A percentile compares a stretch with the other conserved stretches of the same genome.
These are phyloP conservation scores for Ustilago curta DNA, from an alignment of 1,284 basidiomycete genomes.

Conservation along the genomic window DNA sequence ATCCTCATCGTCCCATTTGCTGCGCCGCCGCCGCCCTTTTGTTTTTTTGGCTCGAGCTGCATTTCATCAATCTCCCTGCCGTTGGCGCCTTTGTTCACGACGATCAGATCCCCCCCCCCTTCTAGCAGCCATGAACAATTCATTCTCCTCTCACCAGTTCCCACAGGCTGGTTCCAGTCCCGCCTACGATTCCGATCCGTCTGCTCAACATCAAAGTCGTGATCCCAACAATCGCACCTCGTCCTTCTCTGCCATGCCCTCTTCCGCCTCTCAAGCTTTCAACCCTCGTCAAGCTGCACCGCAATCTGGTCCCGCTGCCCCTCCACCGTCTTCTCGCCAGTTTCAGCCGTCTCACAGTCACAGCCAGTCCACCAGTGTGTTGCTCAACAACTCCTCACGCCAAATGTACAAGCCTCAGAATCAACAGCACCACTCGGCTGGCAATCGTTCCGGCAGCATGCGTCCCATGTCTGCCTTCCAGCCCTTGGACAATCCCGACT, in stretches of 20 bases:
- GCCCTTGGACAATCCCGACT: slow-evolving; percentile 58
- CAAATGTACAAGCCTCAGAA: slow-evolving; percentile 28
- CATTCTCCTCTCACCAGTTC: slow-evolving; percentile 23
- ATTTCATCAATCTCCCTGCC: neutral
- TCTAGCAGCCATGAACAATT: slow-evolving; percentile 29
- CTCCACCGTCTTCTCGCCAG: slow-evolving; percentile 8
- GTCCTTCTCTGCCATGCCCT: slow-evolving; percentile 15
- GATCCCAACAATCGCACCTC: slow-evolving; percentile 12
- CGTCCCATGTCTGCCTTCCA: slow-evolving; percentile 66
- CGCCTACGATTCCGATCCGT: slow-evolving; percentile 25
- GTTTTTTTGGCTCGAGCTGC: neutral
- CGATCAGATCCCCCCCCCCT: neutral
- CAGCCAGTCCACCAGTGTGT: slow-evolving; percentile 46
- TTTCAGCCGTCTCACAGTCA: slow-evolving; percentile 42
- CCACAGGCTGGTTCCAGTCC: slow-evolving; percentile 15
- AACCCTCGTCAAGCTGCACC: slow-evolving; percentile 23
- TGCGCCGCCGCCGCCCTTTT: neutral
- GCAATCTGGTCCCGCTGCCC: slow-evolving; percentile 2
- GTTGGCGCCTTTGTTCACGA: neutral
- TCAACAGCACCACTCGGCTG: slow-evolving; percentile 26
- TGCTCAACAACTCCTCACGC: slow-evolving; percentile 36
- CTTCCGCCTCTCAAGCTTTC: slow-evolving; percentile 20
- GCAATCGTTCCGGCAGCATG: slow-evolving; percentile 36
- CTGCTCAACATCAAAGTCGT: slow-evolving; percentile 14
- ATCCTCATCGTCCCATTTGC: neutral